Evolutionary conservation across 1,139 yeast genomes (phyloP).

Genomic region (Debaryomyces udenii): DNA sequence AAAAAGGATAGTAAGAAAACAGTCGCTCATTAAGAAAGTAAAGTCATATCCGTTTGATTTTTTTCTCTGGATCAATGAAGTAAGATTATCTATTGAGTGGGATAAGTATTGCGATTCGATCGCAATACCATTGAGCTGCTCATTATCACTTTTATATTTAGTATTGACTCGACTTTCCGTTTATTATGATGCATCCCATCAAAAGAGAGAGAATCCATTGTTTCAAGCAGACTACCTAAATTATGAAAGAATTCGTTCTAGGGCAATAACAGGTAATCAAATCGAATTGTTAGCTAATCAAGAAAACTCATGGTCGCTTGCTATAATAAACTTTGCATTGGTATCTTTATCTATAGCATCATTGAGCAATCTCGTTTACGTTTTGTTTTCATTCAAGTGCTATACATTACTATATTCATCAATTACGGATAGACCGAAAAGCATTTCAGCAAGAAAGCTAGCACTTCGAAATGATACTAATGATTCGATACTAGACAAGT

Average conservation of each 20-base stretch:
- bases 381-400: slow-evolving; percentile 33
- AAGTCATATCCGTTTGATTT: slow-evolving; percentile 61
- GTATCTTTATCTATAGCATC: slow-evolving; percentile 22
- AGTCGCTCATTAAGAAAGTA: slow-evolving; percentile 42
- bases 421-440: slow-evolving; percentile 31
- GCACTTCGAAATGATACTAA: slow-evolving; percentile 15
- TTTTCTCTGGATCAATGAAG: slow-evolving; percentile 55
- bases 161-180: slow-evolving; percentile 22
- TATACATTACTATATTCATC: slow-evolving; percentile 45
- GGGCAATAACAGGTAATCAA: slow-evolving; percentile 13
- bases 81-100: slow-evolving; percentile 63
- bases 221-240: slow-evolving; percentile 34
- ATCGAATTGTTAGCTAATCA: slow-evolving; percentile 5
- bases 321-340: slow-evolving; percentile 4
- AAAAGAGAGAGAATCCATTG: slow-evolving; percentile 25
- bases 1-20: slow-evolving; percentile 23
- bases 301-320: slow-evolving; percentile 3
- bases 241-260: slow-evolving; percentile 35
- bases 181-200: slow-evolving; percentile 27
- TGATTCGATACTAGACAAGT: slow-evolving; percentile 17
- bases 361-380: slow-evolving; percentile 33
- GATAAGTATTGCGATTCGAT: slow-evolving; percentile 51
- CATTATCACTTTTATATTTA: slow-evolving; percentile 25
- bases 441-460: slow-evolving; percentile 39
- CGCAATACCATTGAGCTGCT: slow-evolving; percentile 52